Conservation (phyloP, 768 basidiomycete genomes). For the Boletus eberwhitei region DNA sequence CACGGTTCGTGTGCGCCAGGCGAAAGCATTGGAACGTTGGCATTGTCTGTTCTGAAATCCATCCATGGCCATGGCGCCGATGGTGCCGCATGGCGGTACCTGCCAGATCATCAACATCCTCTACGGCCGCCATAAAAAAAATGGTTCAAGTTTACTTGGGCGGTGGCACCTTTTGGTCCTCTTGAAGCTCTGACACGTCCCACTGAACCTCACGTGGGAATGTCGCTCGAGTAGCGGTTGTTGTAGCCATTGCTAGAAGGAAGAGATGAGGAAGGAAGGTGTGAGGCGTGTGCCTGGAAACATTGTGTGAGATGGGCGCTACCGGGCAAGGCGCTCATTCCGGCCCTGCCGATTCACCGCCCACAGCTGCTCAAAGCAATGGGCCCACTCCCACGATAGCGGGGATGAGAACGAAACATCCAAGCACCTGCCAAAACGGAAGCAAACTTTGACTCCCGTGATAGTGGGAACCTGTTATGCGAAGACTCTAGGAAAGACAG, state of each 20-base stretch:
- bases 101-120: slow-evolving; percentile 21
- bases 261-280: not conserved
- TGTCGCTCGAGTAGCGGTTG: slow-evolving; percentile 1
- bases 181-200: slow-evolving; percentile 14
- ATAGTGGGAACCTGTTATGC: no score
- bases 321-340: not conserved
- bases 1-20: slow-evolving; percentile 19
- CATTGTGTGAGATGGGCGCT: slow-evolving; percentile 1
- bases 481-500: no score
- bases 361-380: not conserved
- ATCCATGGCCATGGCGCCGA: slow-evolving; percentile 44
- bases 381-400: no score
- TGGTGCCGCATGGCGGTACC: slow-evolving; percentile 38
- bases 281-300: not conserved
- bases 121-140: not conserved
- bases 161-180: slow-evolving; percentile 17
- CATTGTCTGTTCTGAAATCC: slow-evolving; percentile 29
- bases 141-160: slow-evolving; percentile 18
- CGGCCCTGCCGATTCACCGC: not conserved
- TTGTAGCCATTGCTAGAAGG: slow-evolving; percentile 10
- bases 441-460: no score
- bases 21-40: slow-evolving; percentile 9
- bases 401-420: no score
- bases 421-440: no score
- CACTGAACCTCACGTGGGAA: not conserved